phyloP scores from a whole-genome alignment of 768 basidiomycete species.

The Polyporus arcularius region DNA sequence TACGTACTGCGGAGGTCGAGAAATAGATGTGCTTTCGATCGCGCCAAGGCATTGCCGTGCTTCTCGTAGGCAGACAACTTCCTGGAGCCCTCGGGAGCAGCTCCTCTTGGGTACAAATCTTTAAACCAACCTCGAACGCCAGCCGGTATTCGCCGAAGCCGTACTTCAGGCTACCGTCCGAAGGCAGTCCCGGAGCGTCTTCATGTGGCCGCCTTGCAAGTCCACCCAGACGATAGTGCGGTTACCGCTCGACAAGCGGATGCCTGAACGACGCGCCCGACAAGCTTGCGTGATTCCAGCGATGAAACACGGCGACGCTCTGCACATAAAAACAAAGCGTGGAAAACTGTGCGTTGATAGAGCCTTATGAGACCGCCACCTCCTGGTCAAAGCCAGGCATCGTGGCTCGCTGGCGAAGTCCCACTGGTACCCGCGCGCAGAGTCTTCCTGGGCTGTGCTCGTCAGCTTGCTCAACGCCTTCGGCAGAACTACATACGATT shows the following conservation, averaged over 20 bases:
- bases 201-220: constrained; percentile 24
- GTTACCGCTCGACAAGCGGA: constrained; percentile 27
- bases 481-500: too few species aligned
- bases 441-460: background rate
- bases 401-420: constrained; percentile 15
- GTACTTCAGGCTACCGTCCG: constrained; percentile 10
- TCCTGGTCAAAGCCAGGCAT: constrained; percentile 31
- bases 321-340: constrained; percentile 17
- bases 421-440: constrained; percentile 1
- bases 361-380: constrained; percentile 28
- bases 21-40: constrained; percentile 22
- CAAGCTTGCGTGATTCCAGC: constrained; percentile 20
- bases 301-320: constrained; percentile 3
- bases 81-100: constrained; percentile 17
- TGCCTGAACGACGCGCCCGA: constrained; percentile 27
- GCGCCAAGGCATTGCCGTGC: constrained; percentile 10
- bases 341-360: constrained; percentile 28
- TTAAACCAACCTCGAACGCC: constrained; percentile 32
- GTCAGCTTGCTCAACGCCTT: constrained; percentile 9
- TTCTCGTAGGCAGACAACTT: constrained; percentile 18
- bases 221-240: constrained; percentile 28
- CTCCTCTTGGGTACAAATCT: constrained; percentile 21
- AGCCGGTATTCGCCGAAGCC: constrained; percentile 28
- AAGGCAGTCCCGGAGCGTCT: constrained; percentile 22
- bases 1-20: constrained; percentile 28